A percentile compares a stretch with the other conserved stretches of the same genome.
These are phyloP conservation scores for Camellia japonica DNA, from an alignment of 148 eudicot species.

Conservation along the genomic window DNA sequence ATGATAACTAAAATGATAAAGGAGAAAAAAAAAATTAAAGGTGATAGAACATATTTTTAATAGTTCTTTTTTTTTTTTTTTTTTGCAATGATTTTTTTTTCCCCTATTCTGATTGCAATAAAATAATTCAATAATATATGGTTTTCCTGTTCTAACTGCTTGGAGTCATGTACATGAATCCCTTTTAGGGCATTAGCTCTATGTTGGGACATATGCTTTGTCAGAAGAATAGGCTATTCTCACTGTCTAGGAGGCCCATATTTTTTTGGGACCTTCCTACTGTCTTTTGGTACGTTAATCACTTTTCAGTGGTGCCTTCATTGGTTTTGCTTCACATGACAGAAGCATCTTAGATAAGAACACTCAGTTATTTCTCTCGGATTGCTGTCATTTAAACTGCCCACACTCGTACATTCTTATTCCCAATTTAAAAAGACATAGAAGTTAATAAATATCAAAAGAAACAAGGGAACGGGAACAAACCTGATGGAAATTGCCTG, in stretches of 20 bases:
- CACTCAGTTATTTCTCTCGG: neutral
- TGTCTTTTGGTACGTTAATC: neutral
- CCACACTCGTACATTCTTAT: neutral
- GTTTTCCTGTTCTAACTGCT: no score
- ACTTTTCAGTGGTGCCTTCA: constrained; percentile 3
- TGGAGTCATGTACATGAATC: neutral
- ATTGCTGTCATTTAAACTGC: neutral
- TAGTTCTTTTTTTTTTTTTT: neutral
- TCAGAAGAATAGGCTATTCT: neutral
- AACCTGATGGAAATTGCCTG: no score
- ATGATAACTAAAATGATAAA: neutral
- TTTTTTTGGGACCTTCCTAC: neutral
- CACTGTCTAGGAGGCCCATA: neutral
- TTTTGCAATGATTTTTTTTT: no score
- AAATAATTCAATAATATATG: neutral
- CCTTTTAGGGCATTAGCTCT: neutral
- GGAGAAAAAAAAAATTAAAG: neutral
- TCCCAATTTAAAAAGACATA: no score
- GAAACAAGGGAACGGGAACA: no score
- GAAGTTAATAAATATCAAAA: no score
- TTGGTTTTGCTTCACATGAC: neutral
- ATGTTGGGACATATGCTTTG: neutral
- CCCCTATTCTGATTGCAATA: no score
- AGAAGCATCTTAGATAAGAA: neutral
- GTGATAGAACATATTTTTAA: neutral